Base-by-base conservation (phyloP, 1,284 basidiomycete genomes). In the Pseudozyma tsukubaensis region DNA sequence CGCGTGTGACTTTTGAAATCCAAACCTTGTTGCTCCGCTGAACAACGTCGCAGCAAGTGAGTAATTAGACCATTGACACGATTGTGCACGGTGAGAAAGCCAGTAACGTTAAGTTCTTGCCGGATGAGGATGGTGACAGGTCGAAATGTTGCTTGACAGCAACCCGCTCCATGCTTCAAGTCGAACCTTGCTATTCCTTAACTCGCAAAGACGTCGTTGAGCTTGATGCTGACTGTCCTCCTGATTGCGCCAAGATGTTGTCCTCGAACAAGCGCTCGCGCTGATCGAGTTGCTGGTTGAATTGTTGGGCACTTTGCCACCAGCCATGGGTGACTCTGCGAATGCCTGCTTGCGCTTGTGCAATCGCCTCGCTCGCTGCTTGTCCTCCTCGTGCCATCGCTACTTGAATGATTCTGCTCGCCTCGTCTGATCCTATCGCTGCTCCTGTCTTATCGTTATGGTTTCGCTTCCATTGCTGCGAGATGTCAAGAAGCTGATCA, bases 281-380 rank as follows among this genome's bases (percentile, higher is more conserved):
- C 36, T 59, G 54, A 21, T 59, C 55, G 5, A 51, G 2, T 24
- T 54, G 59, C 18, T 42, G 51, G 29, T 69, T 69, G 56, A 59
- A 11, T 5, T 36, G 51, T 39, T 63, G 60, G 8, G 36, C 35
- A 9, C 37, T 59, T 13, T 39, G 48, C 67, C 67, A 69, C 60
- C 48, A 69, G n/a, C 13, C 18, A 9, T 50, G 56, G 7, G 57
- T 69, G 16, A 55, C 57, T 32, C 21, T 55, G 4, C 52, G 42
- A 10, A 69, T 56, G 8, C 60, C 53, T 10, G 39, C 24, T 3
- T 49, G 60, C 29, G 60, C 67, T 54, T 69, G 67, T 21, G 50
- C 55, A 39, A 63, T 59, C 3, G 49, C 56, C 14, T 59, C 48
- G 13, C 39, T 50, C 14, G 53, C 53, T 39, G 52, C 29, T 34